These are phyloP conservation scores for Phytophthora hibernalis DNA, from an alignment of 352 stramenopile genomes.

Conservation along the genomic window DNA sequence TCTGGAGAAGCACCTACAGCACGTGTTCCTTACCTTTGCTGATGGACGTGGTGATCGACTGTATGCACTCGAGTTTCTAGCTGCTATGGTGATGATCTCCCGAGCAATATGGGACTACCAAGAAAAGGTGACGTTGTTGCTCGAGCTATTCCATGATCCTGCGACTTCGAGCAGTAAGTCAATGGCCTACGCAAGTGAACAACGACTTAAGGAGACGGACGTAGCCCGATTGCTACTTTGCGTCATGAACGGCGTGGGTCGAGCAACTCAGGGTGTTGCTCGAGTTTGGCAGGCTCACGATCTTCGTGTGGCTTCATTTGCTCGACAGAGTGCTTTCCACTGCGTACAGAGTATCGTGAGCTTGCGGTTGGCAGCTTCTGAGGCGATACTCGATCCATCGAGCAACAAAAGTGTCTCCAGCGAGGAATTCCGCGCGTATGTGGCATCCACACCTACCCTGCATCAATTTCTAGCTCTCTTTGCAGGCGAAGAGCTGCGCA, in stretches of 20 bases:
- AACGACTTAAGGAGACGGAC: slow-evolving; percentile 62
- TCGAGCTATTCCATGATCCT: slow-evolving; percentile 66
- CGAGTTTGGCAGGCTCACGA: slow-evolving; percentile 48
- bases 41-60: slow-evolving; percentile 33
- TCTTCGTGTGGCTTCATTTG: slow-evolving; percentile 23
- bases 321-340: slow-evolving; percentile 30
- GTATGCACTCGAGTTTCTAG: slow-evolving; percentile 71
- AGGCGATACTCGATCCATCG: not conserved
- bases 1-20: slow-evolving; percentile 61
- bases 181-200: slow-evolving; percentile 9
- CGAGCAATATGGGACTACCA: slow-evolving; percentile 68
- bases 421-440: slow-evolving; percentile 45
- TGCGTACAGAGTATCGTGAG: slow-evolving; percentile 26
- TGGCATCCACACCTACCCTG: slow-evolving; percentile 41
- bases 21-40: slow-evolving; percentile 69
- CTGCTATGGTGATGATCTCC: slow-evolving; percentile 60
- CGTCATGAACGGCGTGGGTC: slow-evolving; percentile 57
- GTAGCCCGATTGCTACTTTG: slow-evolving; percentile 63
- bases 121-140: slow-evolving; percentile 61
- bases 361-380: not conserved
- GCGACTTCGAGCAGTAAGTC: slow-evolving; percentile 24
- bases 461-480: slow-evolving; percentile 66
- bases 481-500: slow-evolving; percentile 64
- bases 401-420: slow-evolving; percentile 23
- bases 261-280: slow-evolving; percentile 57